Evolutionary conservation across 192 early-diverging fungal genomes (phyloP), one percentile per base, ranked within the genome.

Genomic region (Gaertneriomyces sp.): DNA sequence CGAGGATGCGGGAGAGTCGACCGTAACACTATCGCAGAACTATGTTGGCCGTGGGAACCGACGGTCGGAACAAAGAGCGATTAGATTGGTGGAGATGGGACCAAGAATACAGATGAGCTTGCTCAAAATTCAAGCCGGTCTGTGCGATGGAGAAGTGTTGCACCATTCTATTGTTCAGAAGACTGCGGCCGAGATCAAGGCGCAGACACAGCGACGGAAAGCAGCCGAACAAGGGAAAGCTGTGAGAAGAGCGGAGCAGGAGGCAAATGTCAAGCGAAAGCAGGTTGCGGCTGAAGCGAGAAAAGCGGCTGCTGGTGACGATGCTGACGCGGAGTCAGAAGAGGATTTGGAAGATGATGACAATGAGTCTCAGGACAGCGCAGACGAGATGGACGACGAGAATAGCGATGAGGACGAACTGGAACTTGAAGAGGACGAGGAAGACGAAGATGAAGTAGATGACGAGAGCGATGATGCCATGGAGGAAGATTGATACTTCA

Each of bases 131-230:
- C 85, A 94, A 68, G 85, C 71, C 43, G 96, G 93, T 1, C 65
- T 99, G 59, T 93, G 93, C 64, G 88, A 85, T 44, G 96, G 95
- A 42, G 92, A 96, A 51, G 87, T 99, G n/a, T 73, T 99, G 33
- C 91, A 89, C 75, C 95, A 99, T 78, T 82, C 82, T 50, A 42
- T 61, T 84, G 88, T 93, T 45, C 73, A 83, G 47, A 92, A 93
- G 69, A 79, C 91, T 4, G 64, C 83, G 44, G 81, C 81, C 49
- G 88, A 98, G 73, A 64, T 94, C 45, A 84, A 85, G 70, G 79
- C 84, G 62, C 78, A 83, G 33, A 76, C 88, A 61, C 61, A 63
- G 45, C 76, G 77, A 55, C 81, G 84, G 50, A 79, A 90, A 65
- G 79, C 80, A 63, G 81, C 86, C 61, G 67, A 76, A 53, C 74